Conservation (phyloP, 495 filamentous ascomycete genomes). For the Penicillium riverlandense region DNA sequence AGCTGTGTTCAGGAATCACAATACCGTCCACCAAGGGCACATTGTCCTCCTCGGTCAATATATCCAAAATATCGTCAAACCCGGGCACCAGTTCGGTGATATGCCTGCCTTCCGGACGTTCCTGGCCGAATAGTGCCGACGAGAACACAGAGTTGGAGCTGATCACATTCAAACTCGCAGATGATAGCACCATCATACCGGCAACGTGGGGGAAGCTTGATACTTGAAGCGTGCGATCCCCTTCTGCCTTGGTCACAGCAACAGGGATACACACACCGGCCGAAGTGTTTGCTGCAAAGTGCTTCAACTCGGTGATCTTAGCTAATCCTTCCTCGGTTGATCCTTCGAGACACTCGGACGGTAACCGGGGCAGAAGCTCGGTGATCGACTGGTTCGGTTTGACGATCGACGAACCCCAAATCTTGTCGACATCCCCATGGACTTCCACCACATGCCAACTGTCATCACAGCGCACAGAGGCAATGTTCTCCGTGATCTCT, state of each 20-base stretch:
- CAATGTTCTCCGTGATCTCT: slow-evolving; percentile 93
- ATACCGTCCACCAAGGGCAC: slow-evolving; percentile 83
- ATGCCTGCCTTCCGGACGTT: slow-evolving; percentile 68
- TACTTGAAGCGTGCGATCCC: slow-evolving; percentile 61
- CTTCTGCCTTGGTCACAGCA: slow-evolving; percentile 60
- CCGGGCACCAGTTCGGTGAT: slow-evolving; percentile 78
- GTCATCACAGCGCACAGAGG: slow-evolving; percentile 62
- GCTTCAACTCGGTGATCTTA: slow-evolving; percentile 58
- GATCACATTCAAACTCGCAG: slow-evolving; percentile 67
- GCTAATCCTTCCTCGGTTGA: slow-evolving; percentile 61
- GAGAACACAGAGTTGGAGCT: slow-evolving; percentile 95
- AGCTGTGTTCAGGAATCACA: slow-evolving; percentile 92
- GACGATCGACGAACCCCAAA: slow-evolving; percentile 71
- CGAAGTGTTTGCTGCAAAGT: slow-evolving; percentile 73
- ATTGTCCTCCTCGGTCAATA: slow-evolving; percentile 81
- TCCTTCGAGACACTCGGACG: slow-evolving; percentile 58
- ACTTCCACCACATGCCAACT: slow-evolving; percentile 61
- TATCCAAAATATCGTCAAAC: slow-evolving; percentile 73
- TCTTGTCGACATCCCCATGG: slow-evolving; percentile 61
- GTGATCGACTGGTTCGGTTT: slow-evolving; percentile 62
- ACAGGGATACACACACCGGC: slow-evolving; percentile 72
- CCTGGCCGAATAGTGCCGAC: slow-evolving; percentile 80
- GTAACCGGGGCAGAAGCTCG: slow-evolving; percentile 70
- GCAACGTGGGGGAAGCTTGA: slow-evolving; percentile 96
- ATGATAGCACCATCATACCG: slow-evolving; percentile 84